Conservation (phyloP, 495 filamentous ascomycete species). For the Xanthoparmelia taractica region DNA sequence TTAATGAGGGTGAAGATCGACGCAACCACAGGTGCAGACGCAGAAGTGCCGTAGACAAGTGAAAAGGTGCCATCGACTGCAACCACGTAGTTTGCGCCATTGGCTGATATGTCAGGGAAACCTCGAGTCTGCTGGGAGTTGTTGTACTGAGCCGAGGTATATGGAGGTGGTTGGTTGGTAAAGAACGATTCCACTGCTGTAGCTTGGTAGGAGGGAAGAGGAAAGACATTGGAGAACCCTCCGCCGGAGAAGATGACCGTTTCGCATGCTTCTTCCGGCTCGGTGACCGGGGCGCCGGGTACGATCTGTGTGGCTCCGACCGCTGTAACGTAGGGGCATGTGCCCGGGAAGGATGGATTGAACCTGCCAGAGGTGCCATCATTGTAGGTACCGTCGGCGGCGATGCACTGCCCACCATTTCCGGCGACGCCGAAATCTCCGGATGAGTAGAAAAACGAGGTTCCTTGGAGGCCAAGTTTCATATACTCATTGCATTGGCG, state of each 20-base stretch:
- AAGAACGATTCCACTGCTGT: constrained; percentile 46
- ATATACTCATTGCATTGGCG: constrained; percentile 55
- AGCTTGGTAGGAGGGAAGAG: constrained; percentile 50
- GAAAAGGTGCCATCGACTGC: constrained; percentile 36
- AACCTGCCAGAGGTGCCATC: constrained; percentile 37
- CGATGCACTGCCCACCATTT: constrained; percentile 33
- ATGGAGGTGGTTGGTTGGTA: constrained; percentile 37
- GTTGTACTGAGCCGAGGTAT: constrained; percentile 43
- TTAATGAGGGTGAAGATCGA: constrained; percentile 55
- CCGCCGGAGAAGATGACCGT: constrained; percentile 50
- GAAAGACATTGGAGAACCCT: constrained; percentile 64
- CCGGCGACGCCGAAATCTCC: constrained; percentile 54
- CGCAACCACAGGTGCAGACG: constrained; percentile 51
- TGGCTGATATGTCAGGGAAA: constrained; percentile 58
- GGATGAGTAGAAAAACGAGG: constrained; percentile 52
- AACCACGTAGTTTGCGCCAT: constrained; percentile 51
- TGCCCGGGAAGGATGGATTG: constrained; percentile 43
- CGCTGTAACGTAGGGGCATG: constrained; percentile 46
- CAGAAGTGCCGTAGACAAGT: constrained; percentile 48
- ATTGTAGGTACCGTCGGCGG: constrained; percentile 30
- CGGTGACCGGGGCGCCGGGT: constrained; percentile 30
- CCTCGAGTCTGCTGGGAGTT: constrained; percentile 55
- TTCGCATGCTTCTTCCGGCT: constrained; percentile 38
- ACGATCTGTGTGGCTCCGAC: constrained; percentile 44
- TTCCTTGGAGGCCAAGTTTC: constrained; percentile 58